A percentile compares a stretch with the other conserved stretches of the same genome.
Evolutionary conservation across 2,329 filamentous ascomycete species (phyloP).

Genomic region (Penicillium sp.): DNA sequence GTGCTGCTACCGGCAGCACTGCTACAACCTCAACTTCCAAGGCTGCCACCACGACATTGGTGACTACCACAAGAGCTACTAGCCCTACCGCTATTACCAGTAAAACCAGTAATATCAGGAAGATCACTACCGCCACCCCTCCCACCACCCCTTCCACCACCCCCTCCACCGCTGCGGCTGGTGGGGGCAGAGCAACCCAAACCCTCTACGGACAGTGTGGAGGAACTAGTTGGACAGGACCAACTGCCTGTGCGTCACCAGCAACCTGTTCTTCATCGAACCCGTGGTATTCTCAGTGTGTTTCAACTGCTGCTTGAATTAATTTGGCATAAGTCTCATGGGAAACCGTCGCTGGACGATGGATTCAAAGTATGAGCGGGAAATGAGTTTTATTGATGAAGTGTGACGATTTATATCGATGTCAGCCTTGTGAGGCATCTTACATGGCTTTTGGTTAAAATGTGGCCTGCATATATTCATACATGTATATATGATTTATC

Average conservation of each 20-base stretch:
- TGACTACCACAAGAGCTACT: background rate
- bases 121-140: too few relatives aligned
- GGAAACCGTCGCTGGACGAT: background rate
- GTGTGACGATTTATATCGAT: background rate
- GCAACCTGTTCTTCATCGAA: constrained; percentile 19
- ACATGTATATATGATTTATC: background rate
- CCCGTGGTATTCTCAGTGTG: constrained; percentile 21
- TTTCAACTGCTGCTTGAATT: constrained; percentile 13
- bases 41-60: background rate
- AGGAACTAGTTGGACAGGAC: constrained; percentile 17
- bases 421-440: too few relatives aligned
- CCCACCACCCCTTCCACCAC: too few relatives aligned
- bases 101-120: background rate
- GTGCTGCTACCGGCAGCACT: background rate
- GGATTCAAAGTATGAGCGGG: background rate
- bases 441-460: background rate
- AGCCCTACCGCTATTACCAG: background rate
- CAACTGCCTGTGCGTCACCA: constrained; percentile 14
- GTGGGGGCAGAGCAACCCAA: constrained; percentile 11
- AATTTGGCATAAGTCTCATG: too few relatives aligned
- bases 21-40: background rate
- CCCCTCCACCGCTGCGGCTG: background rate
- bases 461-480: background rate
- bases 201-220: constrained; percentile 22
- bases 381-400: background rate